Evolutionary conservation across 331 rosid species (phyloP), one percentile per base, ranked within the genome.

Genomic region (Pyrus hybrid): DNA sequence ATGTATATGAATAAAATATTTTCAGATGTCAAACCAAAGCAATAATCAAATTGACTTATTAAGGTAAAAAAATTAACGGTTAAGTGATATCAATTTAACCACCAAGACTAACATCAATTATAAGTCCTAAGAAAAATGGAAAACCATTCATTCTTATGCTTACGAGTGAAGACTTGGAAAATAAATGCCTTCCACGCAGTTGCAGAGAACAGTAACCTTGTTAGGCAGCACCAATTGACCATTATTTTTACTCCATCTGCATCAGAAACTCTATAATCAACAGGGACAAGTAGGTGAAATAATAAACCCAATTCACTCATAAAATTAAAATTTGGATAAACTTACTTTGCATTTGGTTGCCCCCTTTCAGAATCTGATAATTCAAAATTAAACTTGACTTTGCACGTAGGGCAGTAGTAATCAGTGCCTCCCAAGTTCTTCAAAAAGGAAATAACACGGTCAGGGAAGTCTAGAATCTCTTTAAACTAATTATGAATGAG

Each of bases 81-180:
- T 29, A 17, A 29, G 49, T 57, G 41, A 14, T 20, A 56, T 16
- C 70, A 70, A 53, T 56, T 65, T 26, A 65, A 37, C 17, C 43
- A 66, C 16, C 74, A 56, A 76, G 35, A 68, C 26, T 32, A 54
- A 10, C 17, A 23, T 8, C 68, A 60, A 25, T 23, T 18, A 23
- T 17, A 60, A 14, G 12, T 37, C 23, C 35, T 30, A 53, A 53
- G 30, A 13, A 67, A 29, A 74, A 58, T 23, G 9, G 7, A 74
- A 20, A 56, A 62, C 21, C 13, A 41, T 54, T 4, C 32, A 25
- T 53, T 8, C 25, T 62, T 76, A 63, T 58, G 77, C 99, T 92
- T 91, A 95, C 99, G 82, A 81, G 88, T 95, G 99, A 80, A 95
- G 98, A 87, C 98, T 92, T 62, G 99, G 93, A 89, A 90, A 89